Base-by-base conservation (phyloP, 441 rosid species). In the Erysimum pusillum region DNA sequence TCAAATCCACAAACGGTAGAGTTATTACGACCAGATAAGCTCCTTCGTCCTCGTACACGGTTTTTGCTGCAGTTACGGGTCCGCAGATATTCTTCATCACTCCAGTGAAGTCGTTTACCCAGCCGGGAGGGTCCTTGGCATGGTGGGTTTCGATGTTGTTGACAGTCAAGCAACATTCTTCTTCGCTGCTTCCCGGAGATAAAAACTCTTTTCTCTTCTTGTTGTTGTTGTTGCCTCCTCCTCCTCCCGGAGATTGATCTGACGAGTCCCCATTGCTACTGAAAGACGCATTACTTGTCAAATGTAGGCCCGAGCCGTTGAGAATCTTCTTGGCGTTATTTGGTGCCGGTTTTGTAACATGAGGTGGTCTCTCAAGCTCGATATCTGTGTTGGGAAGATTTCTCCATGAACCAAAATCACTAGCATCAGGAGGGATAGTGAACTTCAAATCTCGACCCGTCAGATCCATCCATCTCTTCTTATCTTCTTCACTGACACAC, bases 391-490 rank as follows among this genome's bases (percentile, higher is more conserved):
- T 86, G 3, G 89, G 91, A 67, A 86, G 89, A 69, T 84, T 89
- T 61, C 93, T 84, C 93, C 93, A 89, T 0, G 87, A 84, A 65
- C 85, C 73, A 46, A 83, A 89, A 57, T 84, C 94, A 52, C 92
- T 84, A 38, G 94, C 92, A 76, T 90, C 94, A n/a, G 70, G 57
- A 28, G 88, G 90, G 52, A 90, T 69, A 34, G 80, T 81, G 60
- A 90, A 85, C 80, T 86, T 90, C 74, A 86, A 12, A 75, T 90
- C 94, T 76, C 94, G 76, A 10, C 90, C 89, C 0, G 94, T 88
- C 60, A 88, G 84, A 32, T 90, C 94, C 71, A 70, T 76, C 94
- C 94, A 88, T 79, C 88, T 83, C 84, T 85, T 90, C 71, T 78
- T 83, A 51, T 86, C 94, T 68, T 90, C 92, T 73, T 90, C 89